Base-by-base conservation (phyloP, 495 filamentous ascomycete genomes). In the Penicillium subrubescens region DNA sequence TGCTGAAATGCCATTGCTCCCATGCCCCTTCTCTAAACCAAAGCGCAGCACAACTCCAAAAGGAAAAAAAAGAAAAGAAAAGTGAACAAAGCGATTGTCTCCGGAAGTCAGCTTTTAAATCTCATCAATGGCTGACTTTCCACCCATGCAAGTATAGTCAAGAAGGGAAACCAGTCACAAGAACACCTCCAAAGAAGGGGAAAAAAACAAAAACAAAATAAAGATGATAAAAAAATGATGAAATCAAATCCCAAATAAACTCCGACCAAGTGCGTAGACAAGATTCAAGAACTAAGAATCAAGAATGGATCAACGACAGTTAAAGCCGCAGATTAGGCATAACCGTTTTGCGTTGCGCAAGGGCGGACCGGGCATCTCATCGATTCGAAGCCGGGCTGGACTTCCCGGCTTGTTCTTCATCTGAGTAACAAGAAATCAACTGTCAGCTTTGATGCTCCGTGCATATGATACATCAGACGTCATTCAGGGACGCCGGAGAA, bases 381-480 rank as follows among this genome's bases (percentile, higher is more conserved):
- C 48, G 64, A 29, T 29, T 48, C 43, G 54, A 53, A 15, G 58
- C n/a, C 41, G 62, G 56, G 57, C 12, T 39, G 31, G 64, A 55
- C 34, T 57, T 61, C 55, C 60, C 51, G 27, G 59, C 66, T 67
- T 59, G 52, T 31, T 73, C 71, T 43, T 73, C 63, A 31, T 72
- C 70, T 64, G 57, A 43, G 43, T 48, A 43, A 44, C 11, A 17
- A 60, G 64, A 25, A 39, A 35, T 23, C 19, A 25, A 68, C 67
- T 66, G 69, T 63, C 8, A 58, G 46, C 27, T 46, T 21, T 29
- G 5, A 3, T 31, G 3, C 54, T 56, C 48, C 56, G 56, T 65
- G 68, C 71, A 71, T 71, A 56, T 65, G 65, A 68, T 43, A 48
- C 12, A 59, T 66, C 39, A 46, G 29, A 62, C 27, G 56, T 43